These are phyloP conservation scores for Aphelidium insulamus DNA, from an alignment of 371 early-diverging fungal genomes.

Conservation along the genomic window DNA sequence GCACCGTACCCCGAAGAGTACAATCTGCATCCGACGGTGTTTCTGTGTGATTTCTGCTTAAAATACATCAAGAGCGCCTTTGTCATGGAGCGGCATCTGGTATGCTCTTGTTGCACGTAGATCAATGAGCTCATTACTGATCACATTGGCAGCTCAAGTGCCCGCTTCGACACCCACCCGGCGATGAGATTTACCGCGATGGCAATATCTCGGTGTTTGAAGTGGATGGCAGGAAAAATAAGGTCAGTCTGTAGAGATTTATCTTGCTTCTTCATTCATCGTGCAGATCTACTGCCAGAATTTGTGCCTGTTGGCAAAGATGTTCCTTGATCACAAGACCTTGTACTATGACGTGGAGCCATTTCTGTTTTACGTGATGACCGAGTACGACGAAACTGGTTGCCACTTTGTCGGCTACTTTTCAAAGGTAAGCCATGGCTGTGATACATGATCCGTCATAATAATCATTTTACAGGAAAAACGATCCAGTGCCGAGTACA, in stretches of 20 bases:
- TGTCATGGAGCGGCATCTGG: slow-evolving; percentile 40
- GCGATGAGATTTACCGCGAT: slow-evolving; percentile 94
- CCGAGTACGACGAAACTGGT: slow-evolving; percentile 46
- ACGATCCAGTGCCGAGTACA: slow-evolving; percentile 67
- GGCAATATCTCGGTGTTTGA: slow-evolving; percentile 71
- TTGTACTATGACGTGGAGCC: slow-evolving; percentile 98
- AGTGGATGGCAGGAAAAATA: slow-evolving; percentile 83
- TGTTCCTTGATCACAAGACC: slow-evolving; percentile 98
- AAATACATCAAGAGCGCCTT: slow-evolving; percentile 69
- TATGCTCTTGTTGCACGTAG: slow-evolving; percentile 5
- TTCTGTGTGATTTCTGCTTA: slow-evolving; percentile 94
- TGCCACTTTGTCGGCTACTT: slow-evolving; percentile 97
- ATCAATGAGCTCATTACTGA: slow-evolving; percentile 1
- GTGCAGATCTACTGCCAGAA: slow-evolving; percentile 89
- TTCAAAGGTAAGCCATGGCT: slow-evolving; percentile 48
- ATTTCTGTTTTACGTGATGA: slow-evolving; percentile 94
- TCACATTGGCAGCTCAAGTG: slow-evolving; percentile 38
- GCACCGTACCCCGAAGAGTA: slow-evolving; percentile 97
- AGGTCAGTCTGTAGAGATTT: slow-evolving; percentile 12
- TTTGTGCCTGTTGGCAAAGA: slow-evolving; percentile 87
- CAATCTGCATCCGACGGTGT: slow-evolving; percentile 33
- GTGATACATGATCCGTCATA: background rate
- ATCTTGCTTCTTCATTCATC: slow-evolving; percentile 1
- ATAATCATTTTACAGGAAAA: slow-evolving; percentile 45
- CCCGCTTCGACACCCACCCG: slow-evolving; percentile 73